Percentiles rank a stretch among this genome's conserved stretches.
These are phyloP conservation scores for Wickerhamomyces rabaulensis DNA, from an alignment of 805 yeast species.

Conservation along the genomic window DNA sequence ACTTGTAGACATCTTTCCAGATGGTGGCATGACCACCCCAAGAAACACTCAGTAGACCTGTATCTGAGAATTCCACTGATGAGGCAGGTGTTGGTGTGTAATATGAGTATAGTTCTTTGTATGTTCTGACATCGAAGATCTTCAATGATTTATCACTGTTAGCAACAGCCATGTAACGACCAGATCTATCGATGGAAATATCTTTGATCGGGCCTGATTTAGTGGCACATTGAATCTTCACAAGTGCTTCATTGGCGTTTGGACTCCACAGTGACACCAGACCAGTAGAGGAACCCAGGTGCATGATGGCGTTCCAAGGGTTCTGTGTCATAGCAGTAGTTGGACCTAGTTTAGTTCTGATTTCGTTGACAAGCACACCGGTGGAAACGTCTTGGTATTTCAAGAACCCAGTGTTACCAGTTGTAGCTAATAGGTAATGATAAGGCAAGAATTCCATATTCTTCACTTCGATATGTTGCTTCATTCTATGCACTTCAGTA, in stretches of 20 bases:
- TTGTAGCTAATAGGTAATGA: conserved; percentile 80
- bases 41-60: conserved; percentile 81
- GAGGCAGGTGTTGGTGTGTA: conserved; percentile 82
- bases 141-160: conserved; percentile 83
- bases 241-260: conserved; percentile 77
- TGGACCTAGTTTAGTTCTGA: conserved; percentile 86
- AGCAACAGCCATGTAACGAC: conserved; percentile 88
- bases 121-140: conserved; percentile 90
- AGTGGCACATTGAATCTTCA: conserved; percentile 54
- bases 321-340: conserved; percentile 84
- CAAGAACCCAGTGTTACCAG: conserved; percentile 84
- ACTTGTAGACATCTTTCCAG: conserved; percentile 81
- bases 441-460: conserved; percentile 85
- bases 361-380: conserved; percentile 78
- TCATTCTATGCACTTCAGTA: conserved; percentile 83
- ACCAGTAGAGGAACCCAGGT: conserved; percentile 91
- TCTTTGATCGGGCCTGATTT: conserved; percentile 86
- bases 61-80: conserved; percentile 75
- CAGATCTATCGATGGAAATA: conserved; percentile 84
- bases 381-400: conserved; percentile 95
- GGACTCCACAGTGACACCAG: conserved; percentile 94
- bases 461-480: conserved; percentile 84
- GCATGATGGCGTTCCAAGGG: conserved; percentile 94
- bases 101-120: conserved; percentile 59
- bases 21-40: conserved; percentile 95